Conservation (phyloP, 345 rosid species). For the Nasturtium officinale region DNA sequence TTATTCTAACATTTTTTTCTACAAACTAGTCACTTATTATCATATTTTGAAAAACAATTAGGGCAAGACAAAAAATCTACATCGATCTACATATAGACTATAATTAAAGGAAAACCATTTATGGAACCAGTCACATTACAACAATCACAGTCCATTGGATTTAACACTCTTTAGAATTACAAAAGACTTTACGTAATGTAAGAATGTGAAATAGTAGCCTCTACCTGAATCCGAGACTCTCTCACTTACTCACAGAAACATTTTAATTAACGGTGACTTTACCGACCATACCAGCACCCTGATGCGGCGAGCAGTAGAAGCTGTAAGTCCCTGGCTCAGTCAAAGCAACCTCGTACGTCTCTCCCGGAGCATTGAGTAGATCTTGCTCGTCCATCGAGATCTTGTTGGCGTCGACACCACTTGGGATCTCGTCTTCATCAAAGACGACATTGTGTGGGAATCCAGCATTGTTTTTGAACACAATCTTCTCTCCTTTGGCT, state of each 20-base stretch:
- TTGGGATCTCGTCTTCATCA: conserved; percentile 85
- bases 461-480: conserved; percentile 94
- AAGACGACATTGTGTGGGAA: conserved; percentile 95
- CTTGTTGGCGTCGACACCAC: conserved; percentile 81
- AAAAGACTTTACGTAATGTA: conserved; percentile 22
- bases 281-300: conserved; percentile 98
- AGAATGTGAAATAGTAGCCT: conserved; percentile 23
- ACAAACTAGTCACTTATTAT: not conserved
- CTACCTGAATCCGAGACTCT: conserved; percentile 15
- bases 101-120: not conserved
- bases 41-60: not conserved
- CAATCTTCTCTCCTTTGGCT: conserved; percentile 82
- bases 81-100: not conserved
- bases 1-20: not conserved
- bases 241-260: conserved; percentile 14
- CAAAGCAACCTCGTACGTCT: conserved; percentile 68
- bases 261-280: conserved; percentile 79
- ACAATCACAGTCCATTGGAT: conserved; percentile 19
- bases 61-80: not conserved
- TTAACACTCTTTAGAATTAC: conserved; percentile 33
- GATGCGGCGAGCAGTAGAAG: conserved; percentile 95
- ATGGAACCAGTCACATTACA: conserved; percentile 30
- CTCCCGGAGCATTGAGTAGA: conserved; percentile 72
- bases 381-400: conserved; percentile 89
- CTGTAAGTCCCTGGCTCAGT: conserved; percentile 73